Conservation (phyloP, 2,329 filamentous ascomycete species). For the Talaromyces pinophilus region DNA sequence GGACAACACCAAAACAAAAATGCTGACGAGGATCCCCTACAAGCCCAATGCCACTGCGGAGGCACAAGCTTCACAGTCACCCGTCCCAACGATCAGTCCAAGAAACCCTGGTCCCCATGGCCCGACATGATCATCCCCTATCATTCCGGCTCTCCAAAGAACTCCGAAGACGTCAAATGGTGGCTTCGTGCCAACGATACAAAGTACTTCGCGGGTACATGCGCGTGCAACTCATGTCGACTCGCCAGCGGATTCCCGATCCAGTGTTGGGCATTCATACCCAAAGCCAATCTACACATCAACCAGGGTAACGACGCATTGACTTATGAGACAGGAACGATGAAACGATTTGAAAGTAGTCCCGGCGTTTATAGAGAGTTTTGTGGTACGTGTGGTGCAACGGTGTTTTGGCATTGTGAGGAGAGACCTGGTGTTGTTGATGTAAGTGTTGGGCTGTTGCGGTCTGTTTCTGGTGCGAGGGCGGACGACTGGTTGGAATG, state of each 20-base stretch:
- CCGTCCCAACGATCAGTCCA: constrained; percentile 53
- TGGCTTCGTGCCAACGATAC: constrained; percentile 54
- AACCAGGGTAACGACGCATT: constrained; percentile 30
- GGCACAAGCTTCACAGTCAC: constrained; percentile 60
- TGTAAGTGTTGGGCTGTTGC: constrained; percentile 63
- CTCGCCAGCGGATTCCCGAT: constrained; percentile 63
- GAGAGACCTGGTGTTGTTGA: constrained; percentile 60
- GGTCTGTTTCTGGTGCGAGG: constrained; percentile 53
- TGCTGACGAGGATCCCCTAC: constrained; percentile 33
- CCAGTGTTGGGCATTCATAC: constrained; percentile 67
- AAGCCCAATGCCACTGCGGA: constrained; percentile 57
- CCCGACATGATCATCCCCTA: constrained; percentile 58
- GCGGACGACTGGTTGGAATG: constrained; percentile 64
- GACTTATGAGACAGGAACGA: constrained; percentile 38
- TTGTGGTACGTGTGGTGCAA: constrained; percentile 64
- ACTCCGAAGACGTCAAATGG: constrained; percentile 58
- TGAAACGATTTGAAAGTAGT: constrained; percentile 58
- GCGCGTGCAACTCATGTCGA: constrained; percentile 64
- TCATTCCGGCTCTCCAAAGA: constrained; percentile 42
- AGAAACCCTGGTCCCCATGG: constrained; percentile 50
- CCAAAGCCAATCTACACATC: constrained; percentile 56
- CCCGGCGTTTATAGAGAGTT: constrained; percentile 60
- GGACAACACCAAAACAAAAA: background rate
- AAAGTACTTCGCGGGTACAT: constrained; percentile 62
- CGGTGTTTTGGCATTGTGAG: constrained; percentile 62